A percentile compares a stretch with the other conserved stretches of the same genome.
phyloP scores from a whole-genome alignment of 1,284 basidiomycete species.

The Papiliotrema fonsecae region DNA sequence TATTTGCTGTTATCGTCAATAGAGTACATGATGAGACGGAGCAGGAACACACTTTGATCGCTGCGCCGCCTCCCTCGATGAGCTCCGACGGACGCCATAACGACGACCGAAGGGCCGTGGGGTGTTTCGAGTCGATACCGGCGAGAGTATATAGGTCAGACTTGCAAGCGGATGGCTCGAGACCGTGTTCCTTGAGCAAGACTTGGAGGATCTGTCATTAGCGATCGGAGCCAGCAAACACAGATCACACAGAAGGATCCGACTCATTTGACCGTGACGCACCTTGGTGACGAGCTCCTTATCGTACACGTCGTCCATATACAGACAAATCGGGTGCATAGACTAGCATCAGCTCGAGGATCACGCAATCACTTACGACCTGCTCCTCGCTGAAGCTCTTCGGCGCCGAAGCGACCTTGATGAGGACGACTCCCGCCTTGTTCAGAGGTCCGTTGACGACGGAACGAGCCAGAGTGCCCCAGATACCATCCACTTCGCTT shows the following conservation, averaged over 20 bases:
- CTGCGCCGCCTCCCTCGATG: slow-evolving; percentile 16
- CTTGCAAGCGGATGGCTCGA: slow-evolving; percentile 30
- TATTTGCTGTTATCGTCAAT: background rate
- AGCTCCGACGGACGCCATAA: slow-evolving; percentile 32
- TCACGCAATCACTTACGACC: background rate
- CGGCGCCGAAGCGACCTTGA: slow-evolving; percentile 30
- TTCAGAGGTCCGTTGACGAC: slow-evolving; percentile 31
- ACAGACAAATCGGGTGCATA: slow-evolving; percentile 27
- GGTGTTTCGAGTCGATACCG: slow-evolving; percentile 45
- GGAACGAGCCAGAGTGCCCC: slow-evolving; percentile 23
- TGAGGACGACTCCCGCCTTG: slow-evolving; percentile 17
- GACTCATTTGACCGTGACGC: background rate
- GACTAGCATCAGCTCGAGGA: slow-evolving; percentile 2
- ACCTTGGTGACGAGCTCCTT: slow-evolving; percentile 19
- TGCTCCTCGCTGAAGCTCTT: background rate
- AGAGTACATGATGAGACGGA: background rate
- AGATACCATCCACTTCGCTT: slow-evolving; percentile 23
- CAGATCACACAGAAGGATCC: background rate
- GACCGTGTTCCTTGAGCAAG: slow-evolving; percentile 27
- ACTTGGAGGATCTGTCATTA: slow-evolving; percentile 17
- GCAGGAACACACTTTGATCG: slow-evolving; percentile 16
- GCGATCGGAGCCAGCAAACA: background rate
- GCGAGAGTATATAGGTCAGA: slow-evolving; percentile 42
- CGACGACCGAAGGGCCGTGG: slow-evolving; percentile 33
- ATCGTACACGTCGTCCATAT: slow-evolving; percentile 29